Conservation (phyloP, 78 protist genomes). For the Salpingoeca rosetta region DNA sequence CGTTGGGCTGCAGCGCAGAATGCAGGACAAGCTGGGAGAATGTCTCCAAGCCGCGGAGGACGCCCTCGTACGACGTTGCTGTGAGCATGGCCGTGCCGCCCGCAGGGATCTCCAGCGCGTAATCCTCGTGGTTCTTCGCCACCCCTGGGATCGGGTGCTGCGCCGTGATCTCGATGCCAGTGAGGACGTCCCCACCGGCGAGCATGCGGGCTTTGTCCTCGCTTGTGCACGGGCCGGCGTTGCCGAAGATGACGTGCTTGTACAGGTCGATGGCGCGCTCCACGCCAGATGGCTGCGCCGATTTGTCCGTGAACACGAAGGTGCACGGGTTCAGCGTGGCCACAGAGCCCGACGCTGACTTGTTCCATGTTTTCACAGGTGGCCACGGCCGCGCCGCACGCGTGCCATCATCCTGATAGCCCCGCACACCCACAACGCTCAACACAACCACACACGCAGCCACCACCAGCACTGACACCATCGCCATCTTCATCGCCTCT, state of each 20-base stretch:
- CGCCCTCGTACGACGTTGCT: background rate
- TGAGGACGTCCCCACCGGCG: background rate
- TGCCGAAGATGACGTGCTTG: background rate
- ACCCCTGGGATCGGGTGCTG: background rate
- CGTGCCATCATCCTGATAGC: too few relatives aligned
- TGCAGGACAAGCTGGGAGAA: background rate
- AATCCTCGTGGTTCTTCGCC: background rate
- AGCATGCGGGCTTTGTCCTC: background rate
- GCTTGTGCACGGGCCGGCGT: background rate
- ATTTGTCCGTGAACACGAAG: too few relatives aligned
- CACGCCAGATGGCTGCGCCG: too few relatives aligned
- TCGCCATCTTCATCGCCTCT: too few relatives aligned
- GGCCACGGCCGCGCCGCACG: too few relatives aligned
- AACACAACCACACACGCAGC: too few relatives aligned
- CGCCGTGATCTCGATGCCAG: background rate
- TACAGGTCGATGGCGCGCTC: too few relatives aligned
- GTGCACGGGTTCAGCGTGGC: too few relatives aligned
- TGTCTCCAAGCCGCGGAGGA: background rate
- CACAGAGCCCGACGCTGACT: too few relatives aligned
- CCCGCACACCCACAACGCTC: too few relatives aligned
- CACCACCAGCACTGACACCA: too few relatives aligned
- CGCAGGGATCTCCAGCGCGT: background rate
- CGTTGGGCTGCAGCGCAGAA: background rate
- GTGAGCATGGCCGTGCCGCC: background rate
- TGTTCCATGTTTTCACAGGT: too few relatives aligned